Evolutionary conservation across 805 yeast genomes (phyloP), one percentile per base, ranked within the genome.

Genomic region (Scheffersomyces stipitis): DNA sequence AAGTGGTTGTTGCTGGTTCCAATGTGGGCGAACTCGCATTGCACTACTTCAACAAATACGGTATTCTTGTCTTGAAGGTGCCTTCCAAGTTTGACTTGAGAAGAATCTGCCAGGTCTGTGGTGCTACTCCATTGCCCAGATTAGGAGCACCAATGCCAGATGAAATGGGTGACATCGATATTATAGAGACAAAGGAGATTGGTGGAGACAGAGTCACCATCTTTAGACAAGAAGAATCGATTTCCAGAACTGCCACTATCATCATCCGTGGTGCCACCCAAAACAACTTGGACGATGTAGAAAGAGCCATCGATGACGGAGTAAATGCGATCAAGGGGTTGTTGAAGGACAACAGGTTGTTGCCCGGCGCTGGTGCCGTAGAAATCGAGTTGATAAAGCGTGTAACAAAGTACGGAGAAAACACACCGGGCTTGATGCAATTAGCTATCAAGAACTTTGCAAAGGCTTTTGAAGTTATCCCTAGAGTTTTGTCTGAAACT

Each of bases 151-250:
- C 97, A 51, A 78, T 86, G 67, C 91, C 96, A 15, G 96, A 90
- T 55, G 97, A 91, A 65, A 78, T 87, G 73, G 99, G 99, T 37
- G 58, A 75, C 29, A 78, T 93, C 42, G 99, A 91, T 58, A 62
- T 83, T 20, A 91, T 93, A 34, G 95, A 86, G 68, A 84, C 96
- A 16, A 79, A 78, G 52, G 99, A 93, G 70, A 88, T 93, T 58
- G 99, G 99, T 47, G 96, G 97, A 37, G 97, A 93, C 66, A 80
- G 96, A 62, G 98, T 93, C 26, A 91, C 98, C 7, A 76, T 93
- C 20, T 90, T 93, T 73, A 78, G 87, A 59, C 99, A 93, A 66
- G 79, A 75, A 45, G 66, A 61, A 40, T 83, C 96, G 18, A 76
- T 86, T 51, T 64, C 73, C 15, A 57, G 73, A 52, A 93, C 99